These are phyloP conservation scores for Barnettozyma sucrosica DNA, from an alignment of 805 yeast genomes.

Conservation along the genomic window DNA sequence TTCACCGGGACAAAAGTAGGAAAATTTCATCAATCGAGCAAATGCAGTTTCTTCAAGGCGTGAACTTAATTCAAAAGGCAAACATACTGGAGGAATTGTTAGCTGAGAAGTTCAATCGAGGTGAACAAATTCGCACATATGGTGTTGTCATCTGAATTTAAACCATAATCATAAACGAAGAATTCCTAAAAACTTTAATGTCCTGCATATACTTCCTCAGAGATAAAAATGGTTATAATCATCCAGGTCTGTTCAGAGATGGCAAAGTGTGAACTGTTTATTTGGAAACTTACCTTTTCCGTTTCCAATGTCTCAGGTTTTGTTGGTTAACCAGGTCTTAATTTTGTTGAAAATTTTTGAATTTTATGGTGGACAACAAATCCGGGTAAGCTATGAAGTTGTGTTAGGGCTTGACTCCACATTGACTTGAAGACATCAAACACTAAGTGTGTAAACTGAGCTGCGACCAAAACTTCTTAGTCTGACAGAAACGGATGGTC, in stretches of 20 bases:
- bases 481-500: too few species aligned
- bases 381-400: not conserved
- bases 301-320: not conserved
- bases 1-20: slow-evolving; percentile 39
- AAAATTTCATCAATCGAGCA: slow-evolving; percentile 3
- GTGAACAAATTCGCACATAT: not conserved
- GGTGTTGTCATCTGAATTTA: not conserved
- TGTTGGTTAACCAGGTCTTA: not conserved
- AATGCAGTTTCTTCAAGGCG: slow-evolving; percentile 19
- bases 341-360: not conserved
- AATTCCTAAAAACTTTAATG: slow-evolving; percentile 57
- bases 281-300: slow-evolving; percentile 2
- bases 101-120: not conserved
- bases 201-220: slow-evolving; percentile 82
- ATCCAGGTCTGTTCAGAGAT: slow-evolving; percentile 12
- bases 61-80: not conserved
- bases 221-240: slow-evolving; percentile 33
- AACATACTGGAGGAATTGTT: slow-evolving; percentile 4
- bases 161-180: slow-evolving; percentile 61
- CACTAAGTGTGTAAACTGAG: not conserved
- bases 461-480: too few species aligned
- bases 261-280: not conserved
- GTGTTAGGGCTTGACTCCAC: not conserved
- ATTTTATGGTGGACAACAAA: not conserved
- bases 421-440: not conserved